phyloP scores from a whole-genome alignment of 306 rosid species.

The Gastrolobium bilobum region DNA sequence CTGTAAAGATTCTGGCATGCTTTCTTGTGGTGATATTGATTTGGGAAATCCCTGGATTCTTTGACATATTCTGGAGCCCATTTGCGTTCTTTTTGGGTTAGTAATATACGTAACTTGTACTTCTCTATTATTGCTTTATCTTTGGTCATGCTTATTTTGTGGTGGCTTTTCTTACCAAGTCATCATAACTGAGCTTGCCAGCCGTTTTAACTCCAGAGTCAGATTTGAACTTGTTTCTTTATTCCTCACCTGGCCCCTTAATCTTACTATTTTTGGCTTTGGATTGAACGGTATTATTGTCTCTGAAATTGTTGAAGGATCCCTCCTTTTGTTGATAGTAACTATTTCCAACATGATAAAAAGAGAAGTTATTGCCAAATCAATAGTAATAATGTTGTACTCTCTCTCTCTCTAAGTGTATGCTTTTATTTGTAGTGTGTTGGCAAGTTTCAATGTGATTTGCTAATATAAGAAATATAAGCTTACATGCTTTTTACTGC shows the following conservation, averaged over 20 bases:
- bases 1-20: slow-evolving; percentile 83
- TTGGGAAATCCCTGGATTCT: slow-evolving; percentile 98
- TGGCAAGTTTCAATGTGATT: slow-evolving; percentile 40
- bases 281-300: slow-evolving; percentile 35
- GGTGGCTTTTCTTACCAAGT: slow-evolving; percentile 32
- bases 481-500: slow-evolving; percentile 37
- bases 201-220: slow-evolving; percentile 32
- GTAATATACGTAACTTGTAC: slow-evolving; percentile 47
- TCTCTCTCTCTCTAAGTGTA: slow-evolving; percentile 1
- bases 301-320: slow-evolving; percentile 23
- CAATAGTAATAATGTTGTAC: not conserved
- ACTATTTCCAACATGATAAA: slow-evolving; percentile 9
- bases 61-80: slow-evolving; percentile 82
- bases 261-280: slow-evolving; percentile 34
- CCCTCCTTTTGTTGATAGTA: slow-evolving; percentile 13
- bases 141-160: slow-evolving; percentile 29
- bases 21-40: slow-evolving; percentile 90
- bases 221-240: slow-evolving; percentile 36
- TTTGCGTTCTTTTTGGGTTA: slow-evolving; percentile 81
- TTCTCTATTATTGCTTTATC: slow-evolving; percentile 40
- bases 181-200: slow-evolving; percentile 38
- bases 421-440: slow-evolving; percentile 33
- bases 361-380: slow-evolving; percentile 14
- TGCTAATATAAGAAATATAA: slow-evolving; percentile 28
- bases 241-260: not conserved